Conservation (phyloP, 2,329 filamentous ascomycete genomes). For the Hymenoscyphus repandus region DNA sequence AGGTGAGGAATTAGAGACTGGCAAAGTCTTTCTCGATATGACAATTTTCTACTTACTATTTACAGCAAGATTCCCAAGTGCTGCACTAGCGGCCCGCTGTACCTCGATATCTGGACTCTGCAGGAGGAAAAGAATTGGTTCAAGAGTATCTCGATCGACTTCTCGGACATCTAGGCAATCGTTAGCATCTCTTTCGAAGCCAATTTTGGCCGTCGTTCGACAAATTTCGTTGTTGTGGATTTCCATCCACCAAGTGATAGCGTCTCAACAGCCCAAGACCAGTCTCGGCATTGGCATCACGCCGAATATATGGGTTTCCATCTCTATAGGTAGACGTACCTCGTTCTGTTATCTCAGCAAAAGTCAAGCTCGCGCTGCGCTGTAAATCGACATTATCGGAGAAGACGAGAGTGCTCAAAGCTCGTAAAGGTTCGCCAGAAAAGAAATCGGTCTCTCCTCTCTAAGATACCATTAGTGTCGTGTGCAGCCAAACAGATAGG, state of each 20-base stretch:
- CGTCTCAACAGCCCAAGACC: not conserved
- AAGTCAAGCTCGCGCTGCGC: slow-evolving; percentile 93
- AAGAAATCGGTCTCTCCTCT: slow-evolving; percentile 98
- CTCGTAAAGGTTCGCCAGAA: slow-evolving; percentile 86
- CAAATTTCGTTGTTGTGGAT: not conserved
- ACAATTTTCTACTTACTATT: slow-evolving; percentile 92
- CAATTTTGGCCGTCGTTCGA: not conserved
- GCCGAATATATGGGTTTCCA: slow-evolving; percentile 2
- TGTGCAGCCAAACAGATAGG: not conserved
- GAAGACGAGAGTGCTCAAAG: slow-evolving; percentile 92
- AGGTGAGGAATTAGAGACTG: slow-evolving; percentile 36
- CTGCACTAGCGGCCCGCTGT: slow-evolving; percentile 91
- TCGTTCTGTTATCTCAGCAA: slow-evolving; percentile 97
- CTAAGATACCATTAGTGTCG: slow-evolving; percentile 34
- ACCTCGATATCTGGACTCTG: slow-evolving; percentile 96
- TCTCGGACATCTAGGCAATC: slow-evolving; percentile 76
- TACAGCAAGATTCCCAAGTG: slow-evolving; percentile 90
- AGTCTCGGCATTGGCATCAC: not conserved
- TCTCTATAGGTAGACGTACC: slow-evolving; percentile 50
- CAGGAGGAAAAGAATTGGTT: slow-evolving; percentile 91
- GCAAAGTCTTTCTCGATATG: no score
- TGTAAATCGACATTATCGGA: slow-evolving; percentile 98
- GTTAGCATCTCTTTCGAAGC: slow-evolving; percentile 15
- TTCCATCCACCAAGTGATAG: not conserved
- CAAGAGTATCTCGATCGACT: slow-evolving; percentile 89